A percentile compares a stretch with the other conserved stretches of the same genome.
These are phyloP conservation scores for Vitis hybrid DNA, from an alignment of 177 flowering plant genomes.

Conservation along the genomic window DNA sequence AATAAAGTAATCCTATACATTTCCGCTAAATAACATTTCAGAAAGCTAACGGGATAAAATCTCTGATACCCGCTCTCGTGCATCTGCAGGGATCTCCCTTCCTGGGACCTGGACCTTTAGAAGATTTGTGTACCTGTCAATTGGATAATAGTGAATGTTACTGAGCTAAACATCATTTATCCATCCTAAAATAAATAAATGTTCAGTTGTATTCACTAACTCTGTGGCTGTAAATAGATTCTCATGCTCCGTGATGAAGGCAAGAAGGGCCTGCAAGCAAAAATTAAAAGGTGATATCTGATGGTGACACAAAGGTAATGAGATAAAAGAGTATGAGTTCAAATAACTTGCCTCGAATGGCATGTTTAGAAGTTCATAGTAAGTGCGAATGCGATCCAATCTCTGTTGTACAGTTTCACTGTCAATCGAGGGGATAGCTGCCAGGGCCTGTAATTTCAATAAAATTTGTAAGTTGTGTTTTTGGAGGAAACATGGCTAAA, in stretches of 20 bases:
- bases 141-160: neutral
- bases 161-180: neutral
- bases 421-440: conserved; percentile 88
- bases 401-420: conserved; percentile 86
- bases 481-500: too few species aligned
- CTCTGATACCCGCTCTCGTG: conserved; percentile 66
- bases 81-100: conserved; percentile 85
- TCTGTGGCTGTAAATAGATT: conserved; percentile 68
- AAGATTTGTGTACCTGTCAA: conserved; percentile 76
- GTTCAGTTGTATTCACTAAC: conserved; percentile 43
- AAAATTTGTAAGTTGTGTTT: neutral
- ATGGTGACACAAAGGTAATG: neutral
- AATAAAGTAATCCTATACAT: neutral
- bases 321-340: neutral
- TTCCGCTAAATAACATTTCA: neutral
- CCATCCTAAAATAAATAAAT: neutral
- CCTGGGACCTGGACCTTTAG: conserved; percentile 91
- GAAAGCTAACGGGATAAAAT: conserved; percentile 50
- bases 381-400: conserved; percentile 88
- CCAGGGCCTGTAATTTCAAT: conserved; percentile 65
- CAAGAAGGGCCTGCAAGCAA: conserved; percentile 81
- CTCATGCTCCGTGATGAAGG: conserved; percentile 87
- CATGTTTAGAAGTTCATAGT: conserved; percentile 91
- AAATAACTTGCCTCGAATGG: conserved; percentile 79
- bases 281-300: neutral